Evolutionary conservation across 176 grass and related monocot genomes (phyloP).

Genomic region (Microstegium vimineum): DNA sequence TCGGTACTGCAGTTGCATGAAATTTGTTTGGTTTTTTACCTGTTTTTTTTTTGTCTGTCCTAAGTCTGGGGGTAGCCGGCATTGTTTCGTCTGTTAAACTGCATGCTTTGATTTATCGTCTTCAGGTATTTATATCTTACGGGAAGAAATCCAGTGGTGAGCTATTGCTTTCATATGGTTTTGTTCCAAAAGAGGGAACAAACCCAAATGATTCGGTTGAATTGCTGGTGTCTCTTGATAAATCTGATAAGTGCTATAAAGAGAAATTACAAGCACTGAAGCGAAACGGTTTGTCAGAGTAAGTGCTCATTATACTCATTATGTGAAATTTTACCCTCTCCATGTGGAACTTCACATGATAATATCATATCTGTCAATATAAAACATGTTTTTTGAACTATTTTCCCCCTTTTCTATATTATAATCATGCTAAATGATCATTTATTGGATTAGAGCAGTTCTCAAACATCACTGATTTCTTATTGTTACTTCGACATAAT

Average conservation of each 20-base stretch:
- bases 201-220: slow-evolving; percentile 97
- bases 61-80: background rate
- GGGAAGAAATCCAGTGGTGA: slow-evolving; percentile 95
- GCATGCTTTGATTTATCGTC: background rate
- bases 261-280: slow-evolving; percentile 80
- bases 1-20: background rate
- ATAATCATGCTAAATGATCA: background rate
- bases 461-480: background rate
- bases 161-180: slow-evolving; percentile 96
- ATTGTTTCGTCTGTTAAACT: slow-evolving; percentile 2
- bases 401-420: background rate
- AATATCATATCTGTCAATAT: background rate
- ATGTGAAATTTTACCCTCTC: background rate
- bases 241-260: slow-evolving; percentile 81
- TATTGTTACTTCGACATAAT: background rate
- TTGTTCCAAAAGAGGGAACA: slow-evolving; percentile 92
- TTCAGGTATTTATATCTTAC: slow-evolving; percentile 95
- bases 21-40: background rate
- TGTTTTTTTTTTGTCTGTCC: slow-evolving; percentile 4
- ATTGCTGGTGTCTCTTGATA: slow-evolving; percentile 65
- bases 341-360: slow-evolving; percentile 2
- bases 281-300: slow-evolving; percentile 69
- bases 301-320: slow-evolving; percentile 39
- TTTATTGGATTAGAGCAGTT: background rate
- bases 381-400: background rate